Conservation (phyloP, 2,329 filamentous ascomycete species). For the Clonostachys solani region DNA sequence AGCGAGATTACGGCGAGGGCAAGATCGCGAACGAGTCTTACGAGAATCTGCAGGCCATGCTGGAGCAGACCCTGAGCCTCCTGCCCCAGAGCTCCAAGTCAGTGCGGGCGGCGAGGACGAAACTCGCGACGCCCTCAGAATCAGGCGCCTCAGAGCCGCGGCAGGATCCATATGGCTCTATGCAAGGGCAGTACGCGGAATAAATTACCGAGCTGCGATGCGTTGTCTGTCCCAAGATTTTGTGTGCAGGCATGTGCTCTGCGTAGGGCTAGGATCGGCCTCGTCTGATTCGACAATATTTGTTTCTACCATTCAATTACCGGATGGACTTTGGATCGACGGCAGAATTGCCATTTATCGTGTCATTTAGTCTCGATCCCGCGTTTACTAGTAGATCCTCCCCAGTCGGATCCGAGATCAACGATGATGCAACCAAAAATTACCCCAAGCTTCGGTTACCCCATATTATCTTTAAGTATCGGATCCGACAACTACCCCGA, state of each 20-base stretch:
- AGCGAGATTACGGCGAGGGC: constrained; percentile 14
- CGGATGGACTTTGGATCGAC: no score
- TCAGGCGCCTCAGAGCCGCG: neutral
- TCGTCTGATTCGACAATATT: no score
- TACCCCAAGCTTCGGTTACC: no score
- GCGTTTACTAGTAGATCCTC: no score
- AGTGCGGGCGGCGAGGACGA: constrained; percentile 17
- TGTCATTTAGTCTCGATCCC: no score
- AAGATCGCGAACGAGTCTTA: constrained; percentile 19
- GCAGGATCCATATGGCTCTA: constrained; percentile 6
- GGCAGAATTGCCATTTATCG: no score
- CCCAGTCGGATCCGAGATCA: no score
- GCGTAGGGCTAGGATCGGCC: no score
- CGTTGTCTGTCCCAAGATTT: no score
- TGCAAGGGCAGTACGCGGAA: constrained; percentile 4
- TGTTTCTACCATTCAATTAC: no score
- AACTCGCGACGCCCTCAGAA: constrained; percentile 7
- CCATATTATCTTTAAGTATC: neutral
- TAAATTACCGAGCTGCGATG: neutral
- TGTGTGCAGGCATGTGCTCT: no score
- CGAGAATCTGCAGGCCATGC: constrained; percentile 13
- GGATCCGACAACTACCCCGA: constrained; percentile 1
- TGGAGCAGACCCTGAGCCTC: constrained; percentile 16
- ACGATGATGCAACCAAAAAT: no score
- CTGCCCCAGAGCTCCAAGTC: constrained; percentile 23